Evolutionary conservation across 2,329 filamentous ascomycete species (phyloP).

Genomic region (Ophiobolus disseminans): DNA sequence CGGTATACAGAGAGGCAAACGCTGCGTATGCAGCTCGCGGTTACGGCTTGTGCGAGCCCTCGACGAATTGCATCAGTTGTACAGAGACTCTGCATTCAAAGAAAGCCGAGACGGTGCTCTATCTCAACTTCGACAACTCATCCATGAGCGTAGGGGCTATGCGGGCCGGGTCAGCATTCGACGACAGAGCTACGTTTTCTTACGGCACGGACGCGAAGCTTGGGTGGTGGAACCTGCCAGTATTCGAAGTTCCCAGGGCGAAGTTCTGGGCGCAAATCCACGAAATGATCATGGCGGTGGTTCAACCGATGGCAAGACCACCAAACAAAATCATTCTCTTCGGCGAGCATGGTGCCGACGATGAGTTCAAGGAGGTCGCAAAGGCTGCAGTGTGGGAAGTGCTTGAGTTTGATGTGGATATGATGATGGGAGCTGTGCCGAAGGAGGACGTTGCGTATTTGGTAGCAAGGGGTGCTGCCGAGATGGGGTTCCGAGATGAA

Average conservation of each 20-base stretch:
- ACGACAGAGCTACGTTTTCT: slow-evolving; percentile 10
- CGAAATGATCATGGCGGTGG: slow-evolving; percentile 24
- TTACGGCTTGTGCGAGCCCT: slow-evolving; percentile 16
- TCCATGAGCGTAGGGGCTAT: slow-evolving; percentile 33
- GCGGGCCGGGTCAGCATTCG: slow-evolving; percentile 11
- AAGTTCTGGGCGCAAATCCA: slow-evolving; percentile 33
- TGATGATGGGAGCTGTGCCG: slow-evolving; percentile 19
- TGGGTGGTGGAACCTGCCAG: slow-evolving; percentile 36
- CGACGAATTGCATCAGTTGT: not conserved
- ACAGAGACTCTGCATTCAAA: not conserved
- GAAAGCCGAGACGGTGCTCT: slow-evolving; percentile 26
- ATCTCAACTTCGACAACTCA: slow-evolving; percentile 34
- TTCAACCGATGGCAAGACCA: slow-evolving; percentile 11
- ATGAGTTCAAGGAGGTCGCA: slow-evolving; percentile 30
- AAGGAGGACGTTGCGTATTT: slow-evolving; percentile 15
- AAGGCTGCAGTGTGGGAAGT: slow-evolving; percentile 29
- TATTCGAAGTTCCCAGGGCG: slow-evolving; percentile 28
- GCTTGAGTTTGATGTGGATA: slow-evolving; percentile 25
- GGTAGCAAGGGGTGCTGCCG: slow-evolving; percentile 34
- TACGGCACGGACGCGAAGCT: slow-evolving; percentile 19
- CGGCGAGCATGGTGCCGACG: slow-evolving; percentile 28
- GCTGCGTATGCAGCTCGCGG: slow-evolving; percentile 28
- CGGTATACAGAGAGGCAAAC: slow-evolving; percentile 23
- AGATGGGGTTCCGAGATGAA: too few relatives aligned
- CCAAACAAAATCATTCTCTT: slow-evolving; percentile 31